A percentile compares a stretch with the other conserved stretches of the same genome.
Evolutionary conservation across 1,139 yeast species (phyloP).

Genomic region (Candida buenavistaensis): DNA sequence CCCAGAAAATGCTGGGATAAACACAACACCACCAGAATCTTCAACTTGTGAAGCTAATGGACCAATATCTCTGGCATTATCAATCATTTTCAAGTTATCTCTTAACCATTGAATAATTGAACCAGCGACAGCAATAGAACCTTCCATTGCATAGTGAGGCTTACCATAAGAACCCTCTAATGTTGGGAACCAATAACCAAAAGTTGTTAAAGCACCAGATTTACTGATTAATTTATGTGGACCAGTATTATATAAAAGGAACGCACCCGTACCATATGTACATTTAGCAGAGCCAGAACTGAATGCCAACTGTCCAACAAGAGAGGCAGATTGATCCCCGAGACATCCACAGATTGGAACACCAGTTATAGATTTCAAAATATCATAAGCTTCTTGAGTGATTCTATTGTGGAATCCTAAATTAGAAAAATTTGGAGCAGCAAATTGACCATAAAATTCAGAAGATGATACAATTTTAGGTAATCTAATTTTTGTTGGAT

Average conservation of each 20-base stretch:
- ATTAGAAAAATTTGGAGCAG: constrained; percentile 54
- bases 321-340: constrained; percentile 93
- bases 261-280: constrained; percentile 98
- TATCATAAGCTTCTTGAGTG: constrained; percentile 52
- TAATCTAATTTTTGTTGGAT: constrained; percentile 62
- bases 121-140: constrained; percentile 96
- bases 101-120: constrained; percentile 93
- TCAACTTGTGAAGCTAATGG: constrained; percentile 82
- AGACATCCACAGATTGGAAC: constrained; percentile 86
- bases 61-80: constrained; percentile 83
- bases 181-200: constrained; percentile 86
- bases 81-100: constrained; percentile 82
- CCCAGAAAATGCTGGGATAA: constrained; percentile 94
- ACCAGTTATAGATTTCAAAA: constrained; percentile 49
- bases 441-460: constrained; percentile 74
- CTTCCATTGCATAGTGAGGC: constrained; percentile 91
- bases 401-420: constrained; percentile 54
- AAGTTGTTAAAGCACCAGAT: constrained; percentile 85
- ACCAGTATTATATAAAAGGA: constrained; percentile 88
- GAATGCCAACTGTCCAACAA: constrained; percentile 90
- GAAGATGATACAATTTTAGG: constrained; percentile 84
- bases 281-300: constrained; percentile 86
- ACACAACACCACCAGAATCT: constrained; percentile 88
- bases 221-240: constrained; percentile 59
- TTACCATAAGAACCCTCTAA: constrained; percentile 49